Conservation (phyloP, 2,329 filamentous ascomycete genomes). For the Trichoderma semiorbis region DNA sequence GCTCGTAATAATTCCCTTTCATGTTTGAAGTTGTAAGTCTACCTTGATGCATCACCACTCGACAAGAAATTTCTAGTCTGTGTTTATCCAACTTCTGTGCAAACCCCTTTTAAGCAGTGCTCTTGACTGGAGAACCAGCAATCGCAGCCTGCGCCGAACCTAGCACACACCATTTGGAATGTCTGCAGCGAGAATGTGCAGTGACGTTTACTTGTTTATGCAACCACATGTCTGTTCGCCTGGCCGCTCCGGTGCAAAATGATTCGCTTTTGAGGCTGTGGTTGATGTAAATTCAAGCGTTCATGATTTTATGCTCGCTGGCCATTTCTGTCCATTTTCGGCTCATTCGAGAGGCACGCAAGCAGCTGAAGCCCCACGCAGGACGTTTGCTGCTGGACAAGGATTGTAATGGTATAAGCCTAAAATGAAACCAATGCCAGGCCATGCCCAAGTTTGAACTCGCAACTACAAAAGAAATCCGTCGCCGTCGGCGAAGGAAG, state of each 20-base stretch:
- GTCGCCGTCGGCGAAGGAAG: neutral
- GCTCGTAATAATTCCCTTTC: accelerated
- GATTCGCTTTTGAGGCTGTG: neutral
- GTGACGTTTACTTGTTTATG: neutral
- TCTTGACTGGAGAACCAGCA: neutral
- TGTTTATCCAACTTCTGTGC: too few species aligned
- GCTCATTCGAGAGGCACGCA: neutral
- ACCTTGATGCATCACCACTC: too few species aligned
- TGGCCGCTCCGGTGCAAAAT: neutral
- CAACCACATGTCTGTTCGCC: neutral
- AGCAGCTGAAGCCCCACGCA: neutral
- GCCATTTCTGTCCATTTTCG: neutral
- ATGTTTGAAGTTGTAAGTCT: too few species aligned
- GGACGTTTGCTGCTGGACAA: neutral
- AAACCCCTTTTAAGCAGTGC: neutral
- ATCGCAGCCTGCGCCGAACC: neutral
- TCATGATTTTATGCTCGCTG: neutral
- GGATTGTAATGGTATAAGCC: neutral
- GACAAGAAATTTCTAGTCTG: too few species aligned
- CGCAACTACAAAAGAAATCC: neutral
- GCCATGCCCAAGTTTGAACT: neutral
- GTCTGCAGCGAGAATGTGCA: neutral
- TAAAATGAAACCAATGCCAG: neutral
- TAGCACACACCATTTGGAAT: neutral
- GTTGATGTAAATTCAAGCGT: neutral